Evolutionary conservation across 257 asterid species (phyloP).

Genomic region (Cynanchum wilfordii): DNA sequence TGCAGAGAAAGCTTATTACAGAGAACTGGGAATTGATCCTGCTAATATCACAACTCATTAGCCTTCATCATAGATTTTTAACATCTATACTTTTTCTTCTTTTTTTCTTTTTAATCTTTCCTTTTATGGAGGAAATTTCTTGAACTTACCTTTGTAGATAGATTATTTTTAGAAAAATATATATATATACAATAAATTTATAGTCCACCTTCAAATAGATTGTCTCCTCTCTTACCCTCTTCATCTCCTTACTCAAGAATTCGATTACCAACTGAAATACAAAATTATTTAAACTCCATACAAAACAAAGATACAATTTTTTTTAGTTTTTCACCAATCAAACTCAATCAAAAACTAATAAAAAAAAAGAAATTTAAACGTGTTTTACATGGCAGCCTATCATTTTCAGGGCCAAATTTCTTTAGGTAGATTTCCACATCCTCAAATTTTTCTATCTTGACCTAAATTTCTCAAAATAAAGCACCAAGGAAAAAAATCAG

Average conservation of each 20-base stretch:
- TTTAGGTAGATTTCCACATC: background rate
- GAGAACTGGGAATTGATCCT: constrained; percentile 47
- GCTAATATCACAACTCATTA: constrained; percentile 26
- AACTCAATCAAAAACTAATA: background rate
- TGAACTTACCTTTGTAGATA: constrained; percentile 1
- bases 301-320: too few relatives aligned
- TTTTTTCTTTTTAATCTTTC: background rate
- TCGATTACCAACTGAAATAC: too few relatives aligned
- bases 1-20: constrained; percentile 61
- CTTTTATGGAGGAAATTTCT: background rate
- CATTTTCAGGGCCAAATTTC: background rate
- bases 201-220: background rate
- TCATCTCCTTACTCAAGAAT: background rate
- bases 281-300: too few relatives aligned
- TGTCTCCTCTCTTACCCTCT: too few relatives aligned
- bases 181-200: background rate
- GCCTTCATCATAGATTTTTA: constrained; percentile 1
- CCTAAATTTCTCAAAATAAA: background rate
- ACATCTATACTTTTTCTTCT: constrained; percentile 1
- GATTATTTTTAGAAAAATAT: background rate
- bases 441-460: background rate
- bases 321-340: too few relatives aligned
- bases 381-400: background rate
- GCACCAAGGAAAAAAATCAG: background rate
- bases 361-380: background rate